phyloP scores from a whole-genome alignment of 2,329 filamentous ascomycete genomes.

The Penicillium sp. region DNA sequence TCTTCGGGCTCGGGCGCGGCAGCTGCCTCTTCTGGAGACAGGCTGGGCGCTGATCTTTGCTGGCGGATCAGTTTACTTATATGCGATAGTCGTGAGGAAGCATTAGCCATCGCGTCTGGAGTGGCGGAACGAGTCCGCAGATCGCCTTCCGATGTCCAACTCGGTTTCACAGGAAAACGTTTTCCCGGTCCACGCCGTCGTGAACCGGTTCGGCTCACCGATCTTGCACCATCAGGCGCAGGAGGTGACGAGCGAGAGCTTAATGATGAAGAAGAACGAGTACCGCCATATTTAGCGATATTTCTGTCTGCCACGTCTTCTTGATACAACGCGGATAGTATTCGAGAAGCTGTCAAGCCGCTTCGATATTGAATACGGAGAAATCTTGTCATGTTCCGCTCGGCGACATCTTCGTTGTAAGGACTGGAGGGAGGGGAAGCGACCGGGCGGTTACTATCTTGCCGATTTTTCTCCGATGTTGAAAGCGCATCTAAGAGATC shows the following conservation, averaged over 20 bases:
- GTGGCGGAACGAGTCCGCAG: constrained; percentile 17
- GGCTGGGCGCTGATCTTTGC: constrained; percentile 33
- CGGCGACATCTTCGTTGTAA: constrained; percentile 46
- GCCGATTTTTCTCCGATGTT: constrained; percentile 30
- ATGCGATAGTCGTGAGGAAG: constrained; percentile 4
- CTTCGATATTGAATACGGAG: constrained; percentile 28
- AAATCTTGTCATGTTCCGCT: constrained; percentile 41
- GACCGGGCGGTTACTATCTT: constrained; percentile 18
- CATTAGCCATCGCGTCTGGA: constrained; percentile 1
- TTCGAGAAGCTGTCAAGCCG: constrained; percentile 28
- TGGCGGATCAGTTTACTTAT: constrained; percentile 20
- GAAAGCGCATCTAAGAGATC: constrained; percentile 42
- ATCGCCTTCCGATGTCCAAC: constrained; percentile 25
- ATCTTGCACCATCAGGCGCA: constrained; percentile 18
- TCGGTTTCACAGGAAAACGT: constrained; percentile 11
- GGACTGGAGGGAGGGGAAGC: constrained; percentile 32
- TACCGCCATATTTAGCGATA: constrained; percentile 28
- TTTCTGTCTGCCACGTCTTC: constrained; percentile 45
- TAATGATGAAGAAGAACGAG: constrained; percentile 21
- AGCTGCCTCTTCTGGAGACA: constrained; percentile 22
- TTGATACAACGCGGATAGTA: constrained; percentile 38
- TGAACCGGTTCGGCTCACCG: constrained; percentile 12
- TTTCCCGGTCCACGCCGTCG: constrained; percentile 5
- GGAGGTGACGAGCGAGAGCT: constrained; percentile 20
- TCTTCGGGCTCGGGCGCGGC: constrained; percentile 3